Base-by-base conservation (phyloP, 1,284 basidiomycete genomes). In the Apiotrichum porosum region DNA sequence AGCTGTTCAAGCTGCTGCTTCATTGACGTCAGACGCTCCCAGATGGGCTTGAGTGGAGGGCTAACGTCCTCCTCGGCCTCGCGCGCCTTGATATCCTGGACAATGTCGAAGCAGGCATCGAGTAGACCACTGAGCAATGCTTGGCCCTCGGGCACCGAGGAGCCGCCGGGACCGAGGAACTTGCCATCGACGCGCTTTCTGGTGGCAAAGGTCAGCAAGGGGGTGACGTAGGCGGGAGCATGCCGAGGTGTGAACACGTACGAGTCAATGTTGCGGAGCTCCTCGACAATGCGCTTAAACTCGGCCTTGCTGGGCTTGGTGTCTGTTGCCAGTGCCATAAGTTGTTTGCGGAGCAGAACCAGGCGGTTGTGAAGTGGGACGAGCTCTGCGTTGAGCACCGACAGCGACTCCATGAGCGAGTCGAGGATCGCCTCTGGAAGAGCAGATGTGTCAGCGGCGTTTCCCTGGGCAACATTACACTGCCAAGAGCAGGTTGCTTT, bases 41-140 rank as follows among this genome's bases (percentile, higher is more conserved):
- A 90, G 60, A 99, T 95, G 1, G 94, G 91, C 69, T 92, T 89
- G 48, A 98, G 79, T 6, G 87, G 86, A 23, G 84, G 81, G 10
- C 88, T 79, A 34, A 97, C 89, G 62, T 92, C 83, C 73, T 91
- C 93, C 44, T 87, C 88, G 37, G 93, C 89, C 62, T 97, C 90
- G 56, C 89, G 81, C 3, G 93, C 92, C 58, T 88, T 87, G 75
- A 98, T 92, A 71, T 98, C 94, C 73, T 98, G 92, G 36, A 84
- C 80, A 52, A 97, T 88, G 51, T 98, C 93, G 71, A 98, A 99
- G 70, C 91, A 95, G 64, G 94, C 90, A 72, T 98, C 94, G 12
- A 99, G 78, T 24, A 98, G 76, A 2, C 93, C 93, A 13, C 76
- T 75, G 3, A 80, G 66, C 26, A 81, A 72, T 9, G 88, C 88